Conservation (phyloP, 2,329 filamentous ascomycete species). For the Fusarium albosuccineum region DNA sequence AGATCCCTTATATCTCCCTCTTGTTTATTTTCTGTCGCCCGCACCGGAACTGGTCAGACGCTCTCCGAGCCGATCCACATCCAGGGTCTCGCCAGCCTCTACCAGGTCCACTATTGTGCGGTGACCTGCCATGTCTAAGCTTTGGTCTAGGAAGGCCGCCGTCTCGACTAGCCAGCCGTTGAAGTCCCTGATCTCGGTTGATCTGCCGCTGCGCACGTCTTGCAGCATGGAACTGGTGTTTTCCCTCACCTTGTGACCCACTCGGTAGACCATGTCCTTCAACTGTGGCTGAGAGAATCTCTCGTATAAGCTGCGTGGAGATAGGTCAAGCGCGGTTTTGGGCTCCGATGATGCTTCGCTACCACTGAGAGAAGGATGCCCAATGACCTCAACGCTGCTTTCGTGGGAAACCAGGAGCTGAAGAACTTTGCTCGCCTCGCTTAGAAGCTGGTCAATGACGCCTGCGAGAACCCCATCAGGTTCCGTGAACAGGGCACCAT, state of each 20-base stretch:
- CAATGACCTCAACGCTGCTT: conserved; percentile 56
- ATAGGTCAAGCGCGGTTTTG: conserved; percentile 27
- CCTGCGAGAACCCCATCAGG: conserved; percentile 62
- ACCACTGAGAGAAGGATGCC: neutral
- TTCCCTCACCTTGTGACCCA: conserved; percentile 62
- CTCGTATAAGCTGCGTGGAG: conserved; percentile 41
- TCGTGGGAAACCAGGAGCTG: conserved; percentile 74
- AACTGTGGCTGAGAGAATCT: conserved; percentile 61
- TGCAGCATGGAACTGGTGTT: conserved; percentile 75
- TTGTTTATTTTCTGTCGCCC: conserved; percentile 29
- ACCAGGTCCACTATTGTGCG: conserved; percentile 59
- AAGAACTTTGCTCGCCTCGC: conserved; percentile 82
- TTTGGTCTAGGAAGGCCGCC: conserved; percentile 54
- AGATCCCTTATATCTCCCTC: conserved; percentile 27
- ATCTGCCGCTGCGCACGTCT: conserved; percentile 64
- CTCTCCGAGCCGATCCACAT: conserved; percentile 51
- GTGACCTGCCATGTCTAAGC: conserved; percentile 55
- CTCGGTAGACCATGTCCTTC: conserved; percentile 59
- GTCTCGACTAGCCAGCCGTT: conserved; percentile 70
- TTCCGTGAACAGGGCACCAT: conserved; percentile 80
- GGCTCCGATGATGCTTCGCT: conserved; percentile 2
- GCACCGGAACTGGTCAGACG: conserved; percentile 40
- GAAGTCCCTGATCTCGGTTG: conserved; percentile 69
- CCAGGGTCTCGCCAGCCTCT: conserved; percentile 51
- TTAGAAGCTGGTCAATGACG: conserved; percentile 76